Evolutionary conservation across 2,329 filamentous ascomycete species (phyloP).

Genomic region (Allantophomopsis cytisporea): DNA sequence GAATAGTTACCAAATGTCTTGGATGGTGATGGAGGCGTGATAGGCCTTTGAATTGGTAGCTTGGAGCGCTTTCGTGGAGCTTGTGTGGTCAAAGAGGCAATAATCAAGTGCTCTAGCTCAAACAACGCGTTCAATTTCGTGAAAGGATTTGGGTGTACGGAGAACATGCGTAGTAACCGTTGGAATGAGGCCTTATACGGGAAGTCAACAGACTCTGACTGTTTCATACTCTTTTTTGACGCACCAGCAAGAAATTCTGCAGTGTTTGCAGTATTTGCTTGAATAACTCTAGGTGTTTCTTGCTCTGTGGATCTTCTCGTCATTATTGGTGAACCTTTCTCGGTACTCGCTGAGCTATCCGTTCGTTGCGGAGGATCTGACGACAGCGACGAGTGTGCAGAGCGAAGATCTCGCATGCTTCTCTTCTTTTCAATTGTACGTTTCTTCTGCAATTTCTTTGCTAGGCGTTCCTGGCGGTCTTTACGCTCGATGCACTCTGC

Average conservation of each 20-base stretch:
- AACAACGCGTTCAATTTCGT: slow-evolving; percentile 72
- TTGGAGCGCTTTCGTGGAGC: slow-evolving; percentile 12
- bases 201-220: slow-evolving; percentile 37
- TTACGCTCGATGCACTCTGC: slow-evolving; percentile 48
- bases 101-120: slow-evolving; percentile 71
- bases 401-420: slow-evolving; percentile 52
- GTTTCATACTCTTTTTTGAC: slow-evolving; percentile 4
- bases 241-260: neutral
- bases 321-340: neutral
- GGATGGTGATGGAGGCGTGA: slow-evolving; percentile 3
- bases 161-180: slow-evolving; percentile 72
- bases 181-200: slow-evolving; percentile 72
- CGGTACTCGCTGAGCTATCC: neutral
- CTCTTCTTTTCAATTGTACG: slow-evolving; percentile 48
- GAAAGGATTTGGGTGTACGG: slow-evolving; percentile 77
- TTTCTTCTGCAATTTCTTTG: slow-evolving; percentile 40
- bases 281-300: neutral
- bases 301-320: neutral
- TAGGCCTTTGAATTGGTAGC: no score
- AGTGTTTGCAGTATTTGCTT: neutral
- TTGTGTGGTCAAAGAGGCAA: slow-evolving; percentile 54
- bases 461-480: slow-evolving; percentile 45
- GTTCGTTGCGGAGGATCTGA: neutral
- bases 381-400: slow-evolving; percentile 20
- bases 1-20: slow-evolving; percentile 14